Conservation (phyloP, 768 basidiomycete species). For the Panus rudis region DNA sequence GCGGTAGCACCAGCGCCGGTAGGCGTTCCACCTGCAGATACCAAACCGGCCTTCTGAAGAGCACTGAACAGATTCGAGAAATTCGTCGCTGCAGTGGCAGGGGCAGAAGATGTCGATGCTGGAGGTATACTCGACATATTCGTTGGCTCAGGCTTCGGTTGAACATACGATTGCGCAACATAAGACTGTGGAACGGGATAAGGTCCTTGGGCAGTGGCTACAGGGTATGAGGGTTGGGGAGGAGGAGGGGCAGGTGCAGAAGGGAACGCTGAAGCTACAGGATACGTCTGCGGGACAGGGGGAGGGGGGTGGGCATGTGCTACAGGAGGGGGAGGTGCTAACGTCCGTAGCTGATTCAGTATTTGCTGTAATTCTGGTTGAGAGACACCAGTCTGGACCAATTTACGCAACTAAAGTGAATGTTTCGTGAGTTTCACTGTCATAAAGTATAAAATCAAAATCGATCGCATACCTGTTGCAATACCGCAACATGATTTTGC, state of each 20-base stretch:
- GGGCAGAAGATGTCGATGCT: conserved; percentile 18
- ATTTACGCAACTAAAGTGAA: conserved; percentile 47
- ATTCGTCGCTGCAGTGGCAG: conserved; percentile 14
- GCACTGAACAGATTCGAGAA: conserved; percentile 46
- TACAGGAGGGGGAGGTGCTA: conserved; percentile 44
- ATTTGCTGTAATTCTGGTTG: conserved; percentile 77
- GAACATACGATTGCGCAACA: conserved; percentile 21
- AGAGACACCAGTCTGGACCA: conserved; percentile 76
- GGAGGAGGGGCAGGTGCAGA: conserved; percentile 11
- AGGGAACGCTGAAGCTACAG: conserved; percentile 7
- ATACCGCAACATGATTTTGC: conserved; percentile 66
- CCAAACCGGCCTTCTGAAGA: conserved; percentile 74
- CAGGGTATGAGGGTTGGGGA: conserved; percentile 19
- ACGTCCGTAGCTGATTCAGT: conserved; percentile 56
- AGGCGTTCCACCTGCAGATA: conserved; percentile 49
- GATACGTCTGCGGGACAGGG: background rate
- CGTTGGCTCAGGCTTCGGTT: conserved; percentile 25
- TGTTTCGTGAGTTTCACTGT: background rate
- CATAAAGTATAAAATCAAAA: background rate
- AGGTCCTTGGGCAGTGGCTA: conserved; percentile 25
- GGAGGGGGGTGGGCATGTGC: conserved; percentile 24
- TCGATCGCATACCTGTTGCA: conserved; percentile 65
- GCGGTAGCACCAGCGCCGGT: conserved; percentile 38
- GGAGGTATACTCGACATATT: conserved; percentile 25
- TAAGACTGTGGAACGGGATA: background rate